Evolutionary conservation across 176 grass and related monocot species (phyloP).

Genomic region (bread wheat (Triticum aestivum)): IWGSC_CS_RefSeq_v2.1 NC_057794.1:61385449-61385948

Average conservation of each 20-base stretch:
- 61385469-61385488: slow-evolving; percentile 84
- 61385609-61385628: background rate
- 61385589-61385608: slow-evolving; percentile 8
- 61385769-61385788: too few species aligned
- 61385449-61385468: slow-evolving; percentile 67
- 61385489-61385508: slow-evolving; percentile 74
- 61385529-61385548: slow-evolving; percentile 70
- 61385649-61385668: slow-evolving; percentile 9
- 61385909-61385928: too few species aligned
- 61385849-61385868: too few species aligned
- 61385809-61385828: too few species aligned
- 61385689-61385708: slow-evolving; percentile 9
- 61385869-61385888: too few species aligned
- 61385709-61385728: background rate
- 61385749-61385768: too few species aligned
- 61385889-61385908: too few species aligned
- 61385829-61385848: too few species aligned
- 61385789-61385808: too few species aligned
- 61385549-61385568: background rate
- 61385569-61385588: slow-evolving; percentile 11
- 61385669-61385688: slow-evolving; percentile 15
- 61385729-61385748: too few species aligned
- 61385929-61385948: too few species aligned
- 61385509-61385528: slow-evolving; percentile 57
- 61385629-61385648: background rate